Base-by-base conservation (phyloP, 805 yeast genomes). In the Yueomyces sinensis region DNA sequence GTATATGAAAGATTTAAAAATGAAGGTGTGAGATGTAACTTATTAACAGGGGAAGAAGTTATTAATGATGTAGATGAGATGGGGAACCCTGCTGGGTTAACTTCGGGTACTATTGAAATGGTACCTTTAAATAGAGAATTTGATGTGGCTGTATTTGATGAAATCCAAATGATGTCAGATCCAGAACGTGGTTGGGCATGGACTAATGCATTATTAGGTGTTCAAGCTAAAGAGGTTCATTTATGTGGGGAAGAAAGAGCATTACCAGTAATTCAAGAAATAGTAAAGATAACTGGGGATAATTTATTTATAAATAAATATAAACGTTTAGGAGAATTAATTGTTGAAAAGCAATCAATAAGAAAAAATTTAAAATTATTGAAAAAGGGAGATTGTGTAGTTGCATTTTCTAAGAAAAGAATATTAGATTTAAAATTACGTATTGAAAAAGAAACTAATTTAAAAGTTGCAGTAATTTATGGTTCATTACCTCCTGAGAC, bases 401-500 rank as follows among this genome's bases (percentile, higher is more conserved):
- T 91, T 24, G 80, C 86, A 13, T 89, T 91, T 51, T 75, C 91
- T 14, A 83, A 87, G 53, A 65, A 70, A 32, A 67, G 68, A 42
- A 84, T 91, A 30, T 60, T 86, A 41, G 72, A 72, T 33, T 56
- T 74, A 42, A 83, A 87, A 49, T 69, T 77, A 29, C 59, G 64
- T 36, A 79, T 91, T 37, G 95, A 87, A 50, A 58, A 58, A 29
- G 51, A 55, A 6, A 78, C 93, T 0, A 57, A 68, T 7, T 51
- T 72, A 24, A 76, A 70, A 49, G 93, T 89, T 36, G 94, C 94
- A 1, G 86, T 91, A 2, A 77, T 91, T 22, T 91, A 91, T 51
- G 99, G 99, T 17, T 87, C 94, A 0, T 62, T 91, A 30, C 99
- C 99, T 0, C 94, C 97, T 1, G 97, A 91, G 52, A 83, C 89